phyloP scores from a whole-genome alignment of 1,139 yeast species.

The Kodamaea anthophila region DNA sequence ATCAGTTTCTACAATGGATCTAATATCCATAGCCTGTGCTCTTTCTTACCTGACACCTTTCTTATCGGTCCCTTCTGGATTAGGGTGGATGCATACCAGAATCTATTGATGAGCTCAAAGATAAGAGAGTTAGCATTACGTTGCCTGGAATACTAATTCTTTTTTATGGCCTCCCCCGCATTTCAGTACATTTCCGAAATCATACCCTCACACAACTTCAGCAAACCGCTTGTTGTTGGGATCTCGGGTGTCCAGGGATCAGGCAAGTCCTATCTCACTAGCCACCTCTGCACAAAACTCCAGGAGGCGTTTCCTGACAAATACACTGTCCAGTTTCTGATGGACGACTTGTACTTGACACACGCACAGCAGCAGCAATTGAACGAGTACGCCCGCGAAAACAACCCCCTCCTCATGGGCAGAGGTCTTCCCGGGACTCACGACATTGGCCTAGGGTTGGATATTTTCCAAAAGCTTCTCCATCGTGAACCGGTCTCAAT shows the following conservation, averaged over 20 bases:
- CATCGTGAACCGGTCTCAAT: slow-evolving; percentile 28
- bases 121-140: no score
- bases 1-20: no score
- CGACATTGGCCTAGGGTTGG: slow-evolving; percentile 46
- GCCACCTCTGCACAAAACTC: slow-evolving; percentile 34
- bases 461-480: slow-evolving; percentile 16
- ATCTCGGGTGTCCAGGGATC: slow-evolving; percentile 91
- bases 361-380: slow-evolving; percentile 51
- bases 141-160: no score
- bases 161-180: no score
- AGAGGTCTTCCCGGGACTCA: slow-evolving; percentile 96
- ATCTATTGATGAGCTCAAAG: no score
- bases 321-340: slow-evolving; percentile 54
- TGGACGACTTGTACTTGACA: slow-evolving; percentile 82
- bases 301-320: slow-evolving; percentile 30
- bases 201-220: slow-evolving; percentile 15
- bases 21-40: no score
- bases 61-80: no score
- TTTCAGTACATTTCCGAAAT: slow-evolving; percentile 15
- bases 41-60: no score
- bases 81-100: no score
- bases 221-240: slow-evolving; percentile 54
- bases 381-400: slow-evolving; percentile 24
- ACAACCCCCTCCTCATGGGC: slow-evolving; percentile 60
- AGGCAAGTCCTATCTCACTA: slow-evolving; percentile 72